Evolutionary conservation across 2,329 filamentous ascomycete species (phyloP), one percentile per base, ranked within the genome.

Genomic region (Podosphaera fusca): DNA sequence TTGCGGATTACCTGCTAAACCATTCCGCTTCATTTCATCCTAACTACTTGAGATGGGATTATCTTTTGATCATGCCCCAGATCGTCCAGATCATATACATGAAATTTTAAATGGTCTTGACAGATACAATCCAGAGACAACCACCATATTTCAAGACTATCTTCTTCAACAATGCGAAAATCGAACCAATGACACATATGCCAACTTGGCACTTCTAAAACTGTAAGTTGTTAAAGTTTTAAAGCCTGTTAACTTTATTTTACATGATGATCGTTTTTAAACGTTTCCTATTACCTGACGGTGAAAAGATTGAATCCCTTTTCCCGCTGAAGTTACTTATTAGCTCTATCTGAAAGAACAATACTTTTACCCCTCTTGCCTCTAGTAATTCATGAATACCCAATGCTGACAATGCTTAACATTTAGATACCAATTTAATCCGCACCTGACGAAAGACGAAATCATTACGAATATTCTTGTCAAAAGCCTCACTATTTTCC

Each of bases 211-310:
- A 54, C 75, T 98, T 62, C 71, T 98, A 73, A 98, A 98, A 76
- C 79, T 98, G 92, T 98, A 77, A 82, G 87, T 86, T 46, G 50
- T 50, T 34, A 30, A 59, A 60, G 10, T 29, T 49, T 30, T n/a
- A 4, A 4, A 4, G 4, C 5, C 4, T 42, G 10, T 42, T 14
- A 65, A 34, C 21, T 14, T 29, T 21, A 30, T 30, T 31, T 21
- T 21, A 21, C 21, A 77, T 87, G 85, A 94, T 89, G 86, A 87
- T 78, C 70, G 74, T 76, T 71, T 73, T 69, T 73, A 80, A 84
- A 94, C 87, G 87, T 95, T 95, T 94, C 86, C 87, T 95, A 94
- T 95, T 95, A 94, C 80, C 87, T 86, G 87, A 94, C 73, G 71
- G 69, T 73, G 10, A 70, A 72, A 73, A 72, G 71, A 70, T 67